phyloP scores from a whole-genome alignment of 345 rosid genomes.

The Eucalyptus sideroxylon region DNA sequence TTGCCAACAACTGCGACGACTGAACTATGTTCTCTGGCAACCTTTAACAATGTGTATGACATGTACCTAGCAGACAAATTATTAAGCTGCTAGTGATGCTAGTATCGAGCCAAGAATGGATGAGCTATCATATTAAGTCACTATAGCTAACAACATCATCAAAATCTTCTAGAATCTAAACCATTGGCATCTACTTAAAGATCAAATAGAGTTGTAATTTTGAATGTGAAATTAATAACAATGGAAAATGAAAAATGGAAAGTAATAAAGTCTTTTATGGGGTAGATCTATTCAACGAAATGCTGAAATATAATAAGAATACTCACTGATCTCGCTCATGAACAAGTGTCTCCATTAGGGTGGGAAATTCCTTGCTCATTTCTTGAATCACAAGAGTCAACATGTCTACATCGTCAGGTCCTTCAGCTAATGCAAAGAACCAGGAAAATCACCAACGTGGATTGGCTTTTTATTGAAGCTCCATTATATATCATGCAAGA shows the following conservation, averaged over 20 bases:
- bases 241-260: neutral
- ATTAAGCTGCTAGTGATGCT: neutral
- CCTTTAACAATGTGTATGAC: constrained; percentile 57
- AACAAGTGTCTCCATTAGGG: constrained; percentile 89
- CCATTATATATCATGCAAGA: neutral
- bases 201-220: neutral
- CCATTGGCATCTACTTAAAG: neutral
- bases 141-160: neutral
- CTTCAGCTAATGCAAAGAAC: constrained; percentile 48
- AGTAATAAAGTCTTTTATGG: neutral
- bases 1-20: constrained; percentile 98
- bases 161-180: neutral
- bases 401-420: constrained; percentile 92
- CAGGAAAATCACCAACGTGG: neutral
- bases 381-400: constrained; percentile 94
- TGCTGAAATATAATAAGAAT: neutral
- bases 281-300: neutral
- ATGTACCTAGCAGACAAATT: constrained; percentile 54
- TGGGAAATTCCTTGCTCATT: constrained; percentile 96
- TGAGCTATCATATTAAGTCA: neutral
- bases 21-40: constrained; percentile 62
- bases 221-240: neutral
- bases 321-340: constrained; percentile 97
- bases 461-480: neutral
- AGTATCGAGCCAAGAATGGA: neutral